These are phyloP conservation scores for Amoebophrya sp. DNA, from an alignment of 169 alveolate genomes.

Conservation along the genomic window DNA sequence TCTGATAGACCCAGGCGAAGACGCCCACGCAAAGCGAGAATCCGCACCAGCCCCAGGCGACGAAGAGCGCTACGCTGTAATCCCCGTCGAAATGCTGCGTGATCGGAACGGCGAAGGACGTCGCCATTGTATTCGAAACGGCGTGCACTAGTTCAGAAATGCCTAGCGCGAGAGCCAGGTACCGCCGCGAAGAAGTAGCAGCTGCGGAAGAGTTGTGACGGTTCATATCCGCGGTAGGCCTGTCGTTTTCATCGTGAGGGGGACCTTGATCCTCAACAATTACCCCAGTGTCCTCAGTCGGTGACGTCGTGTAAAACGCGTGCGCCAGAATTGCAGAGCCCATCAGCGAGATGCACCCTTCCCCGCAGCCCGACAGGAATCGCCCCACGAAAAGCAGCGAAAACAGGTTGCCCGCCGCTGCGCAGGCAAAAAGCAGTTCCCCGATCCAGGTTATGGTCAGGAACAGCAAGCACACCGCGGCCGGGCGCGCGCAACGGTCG, in stretches of 20 bases:
- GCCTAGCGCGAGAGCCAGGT: not conserved
- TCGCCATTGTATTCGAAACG: not conserved
- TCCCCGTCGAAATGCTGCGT: not conserved
- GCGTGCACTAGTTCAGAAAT: not conserved
- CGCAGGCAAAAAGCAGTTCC: not conserved
- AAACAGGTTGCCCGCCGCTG: not conserved
- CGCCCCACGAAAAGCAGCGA: not conserved
- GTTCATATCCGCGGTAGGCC: too few species aligned
- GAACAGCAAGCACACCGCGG: not conserved
- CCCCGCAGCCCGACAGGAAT: not conserved
- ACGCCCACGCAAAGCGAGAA: not conserved
- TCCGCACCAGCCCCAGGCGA: not conserved
- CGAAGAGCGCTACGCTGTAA: not conserved
- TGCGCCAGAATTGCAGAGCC: not conserved
- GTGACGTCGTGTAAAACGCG: too few species aligned
- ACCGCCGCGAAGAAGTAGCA: not conserved
- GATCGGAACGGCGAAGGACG: not conserved
- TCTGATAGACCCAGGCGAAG: not conserved
- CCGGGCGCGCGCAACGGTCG: not conserved
- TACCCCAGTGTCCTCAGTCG: too few species aligned
- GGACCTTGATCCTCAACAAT: too few species aligned
- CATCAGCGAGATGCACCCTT: not conserved
- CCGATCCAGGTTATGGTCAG: not conserved
- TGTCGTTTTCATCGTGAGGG: too few species aligned
- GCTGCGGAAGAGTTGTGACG: too few species aligned